Percentiles rank a stretch among this genome's conserved stretches.
phyloP scores from a whole-genome alignment of 768 basidiomycete species.

The Rhizopogon vinicolor region DNA sequence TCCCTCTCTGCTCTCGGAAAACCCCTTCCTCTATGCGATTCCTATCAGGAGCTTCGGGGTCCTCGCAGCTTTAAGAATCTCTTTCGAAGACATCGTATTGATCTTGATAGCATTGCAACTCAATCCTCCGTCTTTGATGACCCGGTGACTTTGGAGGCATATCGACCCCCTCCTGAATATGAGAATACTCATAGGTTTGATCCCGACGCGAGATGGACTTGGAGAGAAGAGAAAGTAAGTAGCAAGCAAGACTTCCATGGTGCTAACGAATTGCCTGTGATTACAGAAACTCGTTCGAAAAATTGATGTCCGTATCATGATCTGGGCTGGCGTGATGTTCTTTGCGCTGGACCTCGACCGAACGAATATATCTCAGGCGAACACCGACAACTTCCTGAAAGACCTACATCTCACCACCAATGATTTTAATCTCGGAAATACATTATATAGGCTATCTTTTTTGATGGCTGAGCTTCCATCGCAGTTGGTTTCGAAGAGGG shows the following conservation, averaged over 20 bases:
- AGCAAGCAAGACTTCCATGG: background rate
- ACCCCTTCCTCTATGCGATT: constrained; percentile 25
- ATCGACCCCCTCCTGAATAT: constrained; percentile 48
- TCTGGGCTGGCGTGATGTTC: constrained; percentile 64
- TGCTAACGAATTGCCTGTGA: background rate
- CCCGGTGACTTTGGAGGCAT: constrained; percentile 42
- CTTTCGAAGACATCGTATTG: constrained; percentile 18
- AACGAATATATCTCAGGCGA: constrained; percentile 60
- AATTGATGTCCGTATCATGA: constrained; percentile 55
- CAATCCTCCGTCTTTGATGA: constrained; percentile 63
- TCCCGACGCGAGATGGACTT: constrained; percentile 64
- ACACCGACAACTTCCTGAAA: constrained; percentile 62
- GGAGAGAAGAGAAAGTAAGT: constrained; percentile 56
- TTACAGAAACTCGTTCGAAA: constrained; percentile 48
- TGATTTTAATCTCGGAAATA: constrained; percentile 63
- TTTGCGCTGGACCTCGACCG: constrained; percentile 56
- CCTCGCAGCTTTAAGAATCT: constrained; percentile 26
- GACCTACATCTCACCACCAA: constrained; percentile 59
- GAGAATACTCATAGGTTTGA: constrained; percentile 66
- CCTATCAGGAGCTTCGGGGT: constrained; percentile 15
- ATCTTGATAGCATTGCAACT: constrained; percentile 52
- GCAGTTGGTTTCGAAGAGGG: constrained; percentile 60
- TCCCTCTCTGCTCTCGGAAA: background rate
- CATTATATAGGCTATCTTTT: constrained; percentile 47
- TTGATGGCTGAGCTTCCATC: constrained; percentile 58